Evolutionary conservation across 1,284 basidiomycete species (phyloP), one percentile per base, ranked within the genome.

Genomic region (Pascua guehoae): DNA sequence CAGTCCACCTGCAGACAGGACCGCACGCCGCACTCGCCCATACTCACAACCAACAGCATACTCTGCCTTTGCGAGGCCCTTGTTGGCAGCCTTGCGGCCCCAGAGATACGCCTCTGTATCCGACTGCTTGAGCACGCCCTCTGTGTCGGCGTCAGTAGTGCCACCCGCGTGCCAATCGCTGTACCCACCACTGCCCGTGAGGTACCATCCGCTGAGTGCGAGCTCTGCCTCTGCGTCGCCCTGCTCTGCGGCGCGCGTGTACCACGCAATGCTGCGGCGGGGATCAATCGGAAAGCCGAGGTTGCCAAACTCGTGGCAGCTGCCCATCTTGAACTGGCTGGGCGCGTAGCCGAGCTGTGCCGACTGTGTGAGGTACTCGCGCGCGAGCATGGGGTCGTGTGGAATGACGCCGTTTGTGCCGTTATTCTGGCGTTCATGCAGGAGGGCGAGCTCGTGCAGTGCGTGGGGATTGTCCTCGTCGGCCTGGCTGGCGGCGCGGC

Each of bases 381-480:
- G 86, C 9, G 95, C 91, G 51, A 87, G 77, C 44, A 81, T 79
- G 16, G 83, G 83, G 53, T 85, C 85, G 51, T 67, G 65, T 2
- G 71, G 70, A 11, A 76, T 60, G 1, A 75, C 63, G 39, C 68
- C 67, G 39, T 41, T 18, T 1, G 58, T 57, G 48, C 66, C 68
- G 49, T 68, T 70, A 50, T 67, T 67, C 2, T 72, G 76, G 67
- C 85, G 82, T 78, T 98, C 95, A 76, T 98, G 87, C 55, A 98
- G 80, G 65, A 94, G 80, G 1, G 88, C 96, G n/a, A 98, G 84
- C 77, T 98, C 95, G 75, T 98, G 93, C 43, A 99, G 79, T 2
- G 96, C 94, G 70, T 99, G 96, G 1, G 96, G 96, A 72, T 98
- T 98, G 67, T 98, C 94, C 72, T 93, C 91, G 79, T 98, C 96